Conservation (phyloP, 2,329 filamentous ascomycete genomes). For the Diplodia intermedia region DNA sequence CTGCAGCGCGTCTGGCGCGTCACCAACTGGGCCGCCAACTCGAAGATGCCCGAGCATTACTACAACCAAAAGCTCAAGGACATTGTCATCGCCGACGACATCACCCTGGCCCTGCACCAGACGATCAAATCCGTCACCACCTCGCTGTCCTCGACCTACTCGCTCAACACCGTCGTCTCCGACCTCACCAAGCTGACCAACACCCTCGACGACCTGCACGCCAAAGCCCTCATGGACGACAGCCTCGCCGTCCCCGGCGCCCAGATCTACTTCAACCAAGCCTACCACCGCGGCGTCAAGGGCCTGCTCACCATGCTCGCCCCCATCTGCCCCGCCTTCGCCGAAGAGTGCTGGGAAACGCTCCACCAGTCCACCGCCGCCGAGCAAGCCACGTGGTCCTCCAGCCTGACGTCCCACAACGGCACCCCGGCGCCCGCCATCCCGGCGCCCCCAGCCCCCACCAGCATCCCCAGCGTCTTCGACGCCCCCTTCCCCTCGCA, state of each 20-base stretch:
- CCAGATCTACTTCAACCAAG: slow-evolving; percentile 58
- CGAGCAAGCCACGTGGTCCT: slow-evolving; percentile 27
- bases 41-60: background rate
- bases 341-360: slow-evolving; percentile 79
- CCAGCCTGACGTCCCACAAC: background rate
- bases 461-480: slow-evolving; percentile 49
- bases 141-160: slow-evolving; percentile 74
- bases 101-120: slow-evolving; percentile 72
- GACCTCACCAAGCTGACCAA: slow-evolving; percentile 86
- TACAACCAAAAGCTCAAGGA: slow-evolving; percentile 36
- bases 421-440: background rate
- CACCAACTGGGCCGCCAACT: background rate
- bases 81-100: slow-evolving; percentile 49
- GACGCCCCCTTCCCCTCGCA: slow-evolving; percentile 63
- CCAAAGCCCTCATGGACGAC: slow-evolving; percentile 49
- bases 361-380: slow-evolving; percentile 52
- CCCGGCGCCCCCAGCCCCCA: slow-evolving; percentile 11
- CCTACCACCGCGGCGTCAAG: slow-evolving; percentile 41
- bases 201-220: slow-evolving; percentile 45
- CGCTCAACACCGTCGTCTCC: slow-evolving; percentile 83
- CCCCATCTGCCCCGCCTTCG: slow-evolving; percentile 79
- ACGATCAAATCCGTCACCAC: slow-evolving; percentile 71
- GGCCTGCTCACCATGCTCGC: slow-evolving; percentile 75
- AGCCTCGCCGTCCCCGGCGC: slow-evolving; percentile 48
- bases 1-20: slow-evolving; percentile 68